Evolutionary conservation across 2,329 filamentous ascomycete genomes (phyloP), one percentile per base, ranked within the genome.

Genomic region (Trichoderma hamatum): DNA sequence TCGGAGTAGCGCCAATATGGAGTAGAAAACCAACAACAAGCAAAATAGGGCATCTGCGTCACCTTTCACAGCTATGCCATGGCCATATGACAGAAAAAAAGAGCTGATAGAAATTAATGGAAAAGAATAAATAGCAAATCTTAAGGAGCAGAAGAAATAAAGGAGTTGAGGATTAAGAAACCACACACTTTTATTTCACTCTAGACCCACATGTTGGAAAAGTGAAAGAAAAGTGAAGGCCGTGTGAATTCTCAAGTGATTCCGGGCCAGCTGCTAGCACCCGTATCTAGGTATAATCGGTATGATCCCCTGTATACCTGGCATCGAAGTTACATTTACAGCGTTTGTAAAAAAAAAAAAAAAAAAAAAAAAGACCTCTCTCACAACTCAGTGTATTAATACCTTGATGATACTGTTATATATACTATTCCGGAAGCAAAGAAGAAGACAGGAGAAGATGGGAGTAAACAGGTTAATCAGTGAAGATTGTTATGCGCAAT

Each of bases 401-500:
- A 32, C 61, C 26, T 30, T 64, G 36, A 21, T 28, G 14, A 64
- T 55, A 55, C 34, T 64, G 4, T 11, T 54, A 64, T 64, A 9
- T 7, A 64, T 64, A 9, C 21, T 64, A 39, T 21, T 7, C 61
- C 9, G 21, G 21, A 39, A 19, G 6, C 28, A 21, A 26, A 60
- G 9, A 26, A 60, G 9, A 46, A 32, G 3, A 46, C 49, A 62
- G 7, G 14, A 16, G 28, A 26, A 51, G 49, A 5, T 6, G 2
- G 9, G 6, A 21, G 49, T 13, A 51, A 26, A 7, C 19, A 36
- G 54, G 6, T 1, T 13, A 5, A 59, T 43, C n/a, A 51, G 39
- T 26, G 39, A 28, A 32, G 21, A n/a, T 83, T 83, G 72, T 87
- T 86, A 77, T 83, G 86, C 34, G 79, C 81, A 70, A 86, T 75